Base-by-base conservation (phyloP, 1,284 basidiomycete species). In the Mycosarcoma maydis region DNA sequence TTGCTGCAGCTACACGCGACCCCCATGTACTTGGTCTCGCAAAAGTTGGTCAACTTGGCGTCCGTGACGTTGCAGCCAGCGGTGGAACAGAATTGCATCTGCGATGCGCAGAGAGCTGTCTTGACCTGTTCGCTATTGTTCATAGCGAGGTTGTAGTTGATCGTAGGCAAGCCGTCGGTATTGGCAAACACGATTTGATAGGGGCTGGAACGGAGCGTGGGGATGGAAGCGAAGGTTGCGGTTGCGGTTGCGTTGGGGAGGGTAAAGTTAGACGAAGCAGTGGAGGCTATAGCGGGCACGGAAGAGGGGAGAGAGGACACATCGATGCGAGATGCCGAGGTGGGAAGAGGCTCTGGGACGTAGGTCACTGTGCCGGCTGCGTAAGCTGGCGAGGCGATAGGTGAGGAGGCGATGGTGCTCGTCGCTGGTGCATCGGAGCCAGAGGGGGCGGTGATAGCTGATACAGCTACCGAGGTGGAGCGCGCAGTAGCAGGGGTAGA, bases 41-140 rank as follows among this genome's bases (percentile, higher is more conserved):
- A 80, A 34, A 80, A 79, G 71, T 80, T 80, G 60, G 60, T 57
- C n/a, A 56, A 40, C 24, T 66, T 65, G 24, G 66, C 64, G 1
- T 48, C 47, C 17, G 51, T 50, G 16, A 61, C 57, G 42, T 55
- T 59, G 54, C 78, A 80, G 4, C 78, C 78, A 0, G 78, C 68
- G 5, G 57, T 74, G 9, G 33, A 20, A 53, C 78, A 80, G 54
- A 73, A 80, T 19, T 72, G 59, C 47, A 67, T 72, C 50, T 80
- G 78, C 20, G 52, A 62, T 1, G 53, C 43, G 43, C 78, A 80
- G 27, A 79, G 67, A 5, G 61, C 45, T 14, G 61, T 37, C 45
- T 71, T 71, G 38, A 26, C 27, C 17, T 43, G 34, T 0, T 54
- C 45, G 4, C 50, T 45, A 13, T 54, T 62, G 57, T 66, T 62